Evolutionary conservation across 176 grass and related monocot species (phyloP), one percentile per base, ranked within the genome.

Genomic region (Avena eriantha): DNA sequence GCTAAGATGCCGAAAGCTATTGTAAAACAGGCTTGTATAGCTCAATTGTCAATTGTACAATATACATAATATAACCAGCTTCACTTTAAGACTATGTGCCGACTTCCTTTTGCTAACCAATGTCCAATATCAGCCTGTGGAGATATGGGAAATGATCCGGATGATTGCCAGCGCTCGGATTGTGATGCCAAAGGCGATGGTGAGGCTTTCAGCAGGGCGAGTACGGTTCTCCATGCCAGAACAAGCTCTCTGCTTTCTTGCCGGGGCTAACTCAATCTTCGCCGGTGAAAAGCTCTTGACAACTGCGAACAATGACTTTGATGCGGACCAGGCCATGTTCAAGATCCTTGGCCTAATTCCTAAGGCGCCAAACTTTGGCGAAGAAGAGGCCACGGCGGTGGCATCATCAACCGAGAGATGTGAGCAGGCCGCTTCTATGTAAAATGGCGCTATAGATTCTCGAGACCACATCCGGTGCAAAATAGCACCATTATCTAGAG

Each of bases 141-240:
- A 99, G 83, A 94, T 97, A 12, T 99, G 97, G 97, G 97, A 99
- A 75, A 99, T 99, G 97, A 99, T 99, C 56, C 90, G 97, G 53
- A 99, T 97, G 97, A 94, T 99, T 15, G 90, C 85, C 17, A 99
- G 94, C 0, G 97, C 97, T 34, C 94, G 97, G 46, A 97, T 99
- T 55, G 86, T 91, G 18, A 99, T 97, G 97, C 94, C 97, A 2
- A 93, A 89, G 88, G 92, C 97, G 24, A 97, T 99, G 97, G 97
- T 99, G 77, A 92, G 97, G 55, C 89, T 99, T 51, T 99, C 97
- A 21, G 97, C 97, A 15, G 97, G 94, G 5, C 83, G 97, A 63
- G 94, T 97, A 49, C 87, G 94, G 60, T 99, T 99, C 48, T 96
- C 94, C 58, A 93, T 99, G 89, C 90, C 97, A 49, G 97, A 99